A percentile compares a stretch with the other conserved stretches of the same genome.
phyloP scores from a whole-genome alignment of 768 basidiomycete species.

The Tricholoma terreum region DNA sequence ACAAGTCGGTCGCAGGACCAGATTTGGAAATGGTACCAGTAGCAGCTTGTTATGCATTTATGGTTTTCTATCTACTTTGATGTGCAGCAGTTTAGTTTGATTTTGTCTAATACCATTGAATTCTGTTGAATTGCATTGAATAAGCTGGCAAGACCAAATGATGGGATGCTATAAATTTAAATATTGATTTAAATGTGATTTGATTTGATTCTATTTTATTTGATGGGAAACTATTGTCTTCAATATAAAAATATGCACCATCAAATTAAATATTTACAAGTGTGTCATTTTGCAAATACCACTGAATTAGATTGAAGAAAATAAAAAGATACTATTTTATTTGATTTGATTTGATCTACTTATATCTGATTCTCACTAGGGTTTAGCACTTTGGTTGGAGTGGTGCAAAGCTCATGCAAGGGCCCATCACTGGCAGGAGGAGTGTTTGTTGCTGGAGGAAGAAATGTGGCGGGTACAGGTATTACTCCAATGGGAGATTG shows the following conservation, averaged over 20 bases:
- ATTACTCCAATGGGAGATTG: not conserved
- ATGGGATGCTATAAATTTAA: not conserved
- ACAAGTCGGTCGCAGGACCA: not conserved
- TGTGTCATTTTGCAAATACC: too few relatives aligned
- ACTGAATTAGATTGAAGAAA: too few relatives aligned
- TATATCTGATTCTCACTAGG: not conserved
- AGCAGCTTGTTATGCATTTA: not conserved
- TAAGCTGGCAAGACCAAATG: not conserved
- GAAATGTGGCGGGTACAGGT: slow-evolving; percentile 3
- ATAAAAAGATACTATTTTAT: not conserved
- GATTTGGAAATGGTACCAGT: not conserved
- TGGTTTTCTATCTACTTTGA: not conserved
- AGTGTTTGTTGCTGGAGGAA: slow-evolving; percentile 1
- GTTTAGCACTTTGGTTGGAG: not conserved
- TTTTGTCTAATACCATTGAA: not conserved
- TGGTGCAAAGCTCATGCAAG: not conserved
- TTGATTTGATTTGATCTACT: not conserved
- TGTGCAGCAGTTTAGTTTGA: not conserved
- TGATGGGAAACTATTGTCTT: not conserved
- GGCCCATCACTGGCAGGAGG: not conserved
- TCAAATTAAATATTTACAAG: not conserved
- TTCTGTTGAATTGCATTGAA: not conserved
- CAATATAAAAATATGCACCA: not conserved
- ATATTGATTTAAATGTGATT: not conserved
- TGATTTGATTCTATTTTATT: not conserved